These are phyloP conservation scores for Zhuliangozyma blackwelliae DNA, from an alignment of 1,139 yeast genomes.

Conservation along the genomic window DNA sequence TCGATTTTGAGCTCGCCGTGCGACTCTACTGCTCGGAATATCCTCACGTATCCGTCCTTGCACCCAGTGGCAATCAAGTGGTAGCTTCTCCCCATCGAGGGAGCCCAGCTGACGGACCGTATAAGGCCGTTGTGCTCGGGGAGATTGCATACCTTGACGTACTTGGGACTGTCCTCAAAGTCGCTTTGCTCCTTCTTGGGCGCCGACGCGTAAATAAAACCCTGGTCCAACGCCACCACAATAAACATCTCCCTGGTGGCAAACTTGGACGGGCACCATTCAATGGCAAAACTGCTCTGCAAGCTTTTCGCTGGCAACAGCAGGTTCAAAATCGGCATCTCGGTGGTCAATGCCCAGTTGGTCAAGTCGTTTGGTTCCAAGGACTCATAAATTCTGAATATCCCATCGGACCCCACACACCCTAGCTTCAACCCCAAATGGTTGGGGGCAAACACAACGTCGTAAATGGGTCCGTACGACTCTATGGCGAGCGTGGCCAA, in stretches of 20 bases:
- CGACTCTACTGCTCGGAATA: slow-evolving; percentile 61
- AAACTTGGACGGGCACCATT: slow-evolving; percentile 93
- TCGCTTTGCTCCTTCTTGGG: slow-evolving; percentile 6
- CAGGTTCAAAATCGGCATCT: slow-evolving; percentile 58
- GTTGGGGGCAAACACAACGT: slow-evolving; percentile 83
- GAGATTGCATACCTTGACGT: slow-evolving; percentile 33
- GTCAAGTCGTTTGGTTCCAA: slow-evolving; percentile 81
- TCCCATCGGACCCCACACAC: slow-evolving; percentile 87
- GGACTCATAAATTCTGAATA: slow-evolving; percentile 81
- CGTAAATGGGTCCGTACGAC: slow-evolving; percentile 85
- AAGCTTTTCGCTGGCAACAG: slow-evolving; percentile 69
- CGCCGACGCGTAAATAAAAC: slow-evolving; percentile 57
- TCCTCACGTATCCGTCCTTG: slow-evolving; percentile 87
- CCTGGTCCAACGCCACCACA: slow-evolving; percentile 85
- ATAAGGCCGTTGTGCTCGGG: slow-evolving; percentile 87
- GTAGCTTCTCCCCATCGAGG: slow-evolving; percentile 87
- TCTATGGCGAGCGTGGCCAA: slow-evolving; percentile 72
- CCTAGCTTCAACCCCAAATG: slow-evolving; percentile 82
- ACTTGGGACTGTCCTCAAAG: slow-evolving; percentile 15
- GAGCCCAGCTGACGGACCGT: slow-evolving; percentile 94
- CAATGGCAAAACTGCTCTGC: slow-evolving; percentile 81
- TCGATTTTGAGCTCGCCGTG: slow-evolving; percentile 34
- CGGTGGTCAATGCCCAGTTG: slow-evolving; percentile 76
- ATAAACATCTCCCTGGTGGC: slow-evolving; percentile 70
- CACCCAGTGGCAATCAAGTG: slow-evolving; percentile 93